Base-by-base conservation (phyloP, 2,329 filamentous ascomycete genomes). In the Cucurbitaria berberidis region DNA sequence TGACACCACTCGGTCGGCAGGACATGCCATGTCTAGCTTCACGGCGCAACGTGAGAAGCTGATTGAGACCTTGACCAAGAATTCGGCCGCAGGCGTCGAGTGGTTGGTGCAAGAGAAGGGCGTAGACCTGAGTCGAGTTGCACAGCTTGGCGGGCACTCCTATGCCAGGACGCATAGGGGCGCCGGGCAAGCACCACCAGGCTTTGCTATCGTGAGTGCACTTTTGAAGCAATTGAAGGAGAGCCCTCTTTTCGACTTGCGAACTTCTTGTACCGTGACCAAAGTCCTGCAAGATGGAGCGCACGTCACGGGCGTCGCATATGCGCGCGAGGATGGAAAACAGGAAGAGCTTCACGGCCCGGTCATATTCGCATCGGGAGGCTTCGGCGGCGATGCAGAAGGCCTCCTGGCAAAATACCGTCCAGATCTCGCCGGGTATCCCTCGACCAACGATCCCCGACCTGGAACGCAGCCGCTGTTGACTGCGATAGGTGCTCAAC, bases 361-460 rank as follows among this genome's bases (percentile, higher is more conserved):
- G 0, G 84, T 88, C 0, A 76, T 89, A 5, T 86, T 88, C 51
- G 81, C 86, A 0, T 78, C 78, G 0, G 86, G 86, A 6, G 86
- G 86, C 0, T 89, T 89, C 53, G 85, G 80, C 0, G 86, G 86
- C 10, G 86, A 88, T 64, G 79, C 83, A 2, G 68, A 79, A 19
- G 86, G 86, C 0, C 65, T 87, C 34, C 68, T 88, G 1, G 78
- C 81, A 1, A 68, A 77, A 38, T 82, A 87, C 67, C 78, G 85
- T 0, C 84, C 84, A 0, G 86, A 88, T 61, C 76, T 88, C 0
- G 76, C 77, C 2, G 82, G 83, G 0, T 78, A 85, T 8, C 85
- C 86, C 0, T 87, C 85, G 0, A 88, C 86, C 1, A 88, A 88
- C 59, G 84, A 88, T 11, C 78, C 82, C 1, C 73, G 81, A 0